These are phyloP conservation scores for Aspergillus mulundensis DNA, from an alignment of 495 filamentous ascomycete genomes.

Conservation along the genomic window DNA sequence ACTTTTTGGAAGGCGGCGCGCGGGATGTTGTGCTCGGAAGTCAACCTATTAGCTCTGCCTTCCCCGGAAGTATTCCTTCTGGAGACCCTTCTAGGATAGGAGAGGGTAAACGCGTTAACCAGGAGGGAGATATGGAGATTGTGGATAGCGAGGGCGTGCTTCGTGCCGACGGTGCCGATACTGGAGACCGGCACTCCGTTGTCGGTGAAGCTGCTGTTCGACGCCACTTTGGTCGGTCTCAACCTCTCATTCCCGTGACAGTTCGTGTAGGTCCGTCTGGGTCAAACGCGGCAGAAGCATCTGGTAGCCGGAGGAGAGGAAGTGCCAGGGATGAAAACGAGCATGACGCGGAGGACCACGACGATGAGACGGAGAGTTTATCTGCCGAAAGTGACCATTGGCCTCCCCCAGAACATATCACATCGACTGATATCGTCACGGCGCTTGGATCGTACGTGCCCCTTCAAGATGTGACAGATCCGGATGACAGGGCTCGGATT, in stretches of 20 bases:
- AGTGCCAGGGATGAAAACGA: slow-evolving; percentile 25
- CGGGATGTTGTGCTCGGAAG: slow-evolving; percentile 69
- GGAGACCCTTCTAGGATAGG: slow-evolving; percentile 54
- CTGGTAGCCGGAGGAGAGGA: slow-evolving; percentile 15
- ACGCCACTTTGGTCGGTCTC: slow-evolving; percentile 36
- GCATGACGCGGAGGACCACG: slow-evolving; percentile 23
- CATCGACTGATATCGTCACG: slow-evolving; percentile 37
- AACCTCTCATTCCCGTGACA: slow-evolving; percentile 38
- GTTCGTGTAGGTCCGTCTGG: slow-evolving; percentile 22
- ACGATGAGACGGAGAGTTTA: slow-evolving; percentile 30
- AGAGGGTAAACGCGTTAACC: slow-evolving; percentile 59
- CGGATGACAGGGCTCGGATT: slow-evolving; percentile 38
- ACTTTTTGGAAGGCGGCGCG: slow-evolving; percentile 68
- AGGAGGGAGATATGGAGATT: slow-evolving; percentile 59
- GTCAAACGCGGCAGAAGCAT: slow-evolving; percentile 9
- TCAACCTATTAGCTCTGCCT: slow-evolving; percentile 73
- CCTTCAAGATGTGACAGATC: slow-evolving; percentile 38
- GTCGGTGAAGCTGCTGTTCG: slow-evolving; percentile 47
- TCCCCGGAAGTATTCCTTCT: slow-evolving; percentile 59
- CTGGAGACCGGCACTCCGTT: slow-evolving; percentile 43
- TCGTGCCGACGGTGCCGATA: slow-evolving; percentile 43
- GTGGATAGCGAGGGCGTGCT: slow-evolving; percentile 49
- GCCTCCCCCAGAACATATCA: slow-evolving; percentile 38
- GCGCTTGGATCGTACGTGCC: slow-evolving; percentile 36
- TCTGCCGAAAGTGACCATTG: slow-evolving; percentile 33